A percentile compares a stretch with the other conserved stretches of the same genome.
These are phyloP conservation scores for Exophiala oligosperma DNA, from an alignment of 2,329 filamentous ascomycete genomes.

Conservation along the genomic window DNA sequence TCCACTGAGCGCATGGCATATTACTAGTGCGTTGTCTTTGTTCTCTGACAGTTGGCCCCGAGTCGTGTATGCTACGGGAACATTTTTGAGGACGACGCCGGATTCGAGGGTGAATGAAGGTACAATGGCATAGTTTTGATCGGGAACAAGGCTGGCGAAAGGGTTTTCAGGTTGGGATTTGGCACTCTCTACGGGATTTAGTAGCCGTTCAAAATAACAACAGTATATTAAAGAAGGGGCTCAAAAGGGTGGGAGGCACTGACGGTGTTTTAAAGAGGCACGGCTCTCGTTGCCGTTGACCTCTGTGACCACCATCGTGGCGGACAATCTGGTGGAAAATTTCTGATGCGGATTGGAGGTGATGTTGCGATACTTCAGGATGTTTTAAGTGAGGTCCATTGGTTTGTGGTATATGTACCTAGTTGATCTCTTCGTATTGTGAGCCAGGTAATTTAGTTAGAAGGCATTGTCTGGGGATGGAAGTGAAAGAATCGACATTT, in stretches of 20 bases:
- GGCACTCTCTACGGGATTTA: constrained; percentile 58
- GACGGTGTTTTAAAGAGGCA: constrained; percentile 34
- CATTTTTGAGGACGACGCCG: constrained; percentile 77
- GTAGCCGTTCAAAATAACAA: constrained; percentile 39
- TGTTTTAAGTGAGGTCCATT: background rate
- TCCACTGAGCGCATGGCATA: constrained; percentile 56
- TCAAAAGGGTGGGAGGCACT: constrained; percentile 32
- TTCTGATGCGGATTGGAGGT: background rate
- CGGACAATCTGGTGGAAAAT: background rate
- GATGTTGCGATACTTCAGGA: background rate
- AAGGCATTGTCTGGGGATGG: background rate
- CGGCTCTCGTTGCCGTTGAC: constrained; percentile 13
- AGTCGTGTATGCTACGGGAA: constrained; percentile 65
- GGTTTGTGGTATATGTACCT: background rate
- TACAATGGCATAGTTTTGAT: constrained; percentile 83
- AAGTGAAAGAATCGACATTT: background rate
- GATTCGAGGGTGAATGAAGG: constrained; percentile 93
- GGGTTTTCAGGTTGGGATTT: constrained; percentile 82
- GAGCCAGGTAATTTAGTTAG: background rate
- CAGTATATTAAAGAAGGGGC: constrained; percentile 2
- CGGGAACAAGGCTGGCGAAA: constrained; percentile 79
- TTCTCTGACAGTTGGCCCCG: constrained; percentile 58
- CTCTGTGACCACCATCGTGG: constrained; percentile 14
- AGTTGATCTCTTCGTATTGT: background rate
- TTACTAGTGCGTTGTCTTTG: constrained; percentile 64